phyloP scores from a whole-genome alignment of 768 basidiomycete genomes.

The Lactarius deliciosus region DNA sequence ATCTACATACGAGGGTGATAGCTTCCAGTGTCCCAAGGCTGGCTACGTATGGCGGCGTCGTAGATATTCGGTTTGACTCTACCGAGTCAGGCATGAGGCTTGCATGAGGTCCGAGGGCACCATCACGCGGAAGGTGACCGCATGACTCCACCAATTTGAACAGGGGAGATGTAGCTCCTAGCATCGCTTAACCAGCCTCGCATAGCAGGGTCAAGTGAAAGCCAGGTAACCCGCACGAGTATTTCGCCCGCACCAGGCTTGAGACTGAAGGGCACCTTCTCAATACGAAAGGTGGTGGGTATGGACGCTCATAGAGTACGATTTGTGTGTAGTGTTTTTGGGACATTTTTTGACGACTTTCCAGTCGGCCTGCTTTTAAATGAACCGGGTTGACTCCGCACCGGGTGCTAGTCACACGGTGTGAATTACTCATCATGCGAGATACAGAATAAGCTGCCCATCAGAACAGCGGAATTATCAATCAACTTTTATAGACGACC shows the following conservation, averaged over 20 bases:
- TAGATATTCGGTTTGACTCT: neutral
- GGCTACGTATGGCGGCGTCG: neutral
- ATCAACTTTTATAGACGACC: conserved; percentile 9
- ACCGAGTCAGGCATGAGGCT: neutral
- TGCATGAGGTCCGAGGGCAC: neutral
- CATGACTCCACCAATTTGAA: conserved; percentile 57
- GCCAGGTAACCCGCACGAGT: conserved; percentile 75
- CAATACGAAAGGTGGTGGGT: conserved; percentile 69
- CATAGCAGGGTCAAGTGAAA: conserved; percentile 89
- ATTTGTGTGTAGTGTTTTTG: conserved; percentile 53
- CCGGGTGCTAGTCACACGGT: neutral
- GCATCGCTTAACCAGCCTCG: conserved; percentile 74
- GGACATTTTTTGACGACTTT: conserved; percentile 11
- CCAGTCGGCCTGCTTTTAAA: neutral
- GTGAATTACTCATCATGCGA: conserved; percentile 1
- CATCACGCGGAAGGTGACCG: conserved; percentile 43
- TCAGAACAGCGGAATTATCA: neutral
- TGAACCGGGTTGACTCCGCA: neutral
- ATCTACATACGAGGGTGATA: neutral
- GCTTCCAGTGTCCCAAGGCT: neutral
- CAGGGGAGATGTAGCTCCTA: conserved; percentile 61
- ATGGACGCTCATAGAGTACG: conserved; percentile 74
- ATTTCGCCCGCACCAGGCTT: conserved; percentile 54
- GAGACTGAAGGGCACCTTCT: conserved; percentile 53
- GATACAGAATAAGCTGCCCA: neutral